These are phyloP conservation scores for Aleurites moluccanus DNA, from an alignment of 441 rosid genomes.

Conservation along the genomic window DNA sequence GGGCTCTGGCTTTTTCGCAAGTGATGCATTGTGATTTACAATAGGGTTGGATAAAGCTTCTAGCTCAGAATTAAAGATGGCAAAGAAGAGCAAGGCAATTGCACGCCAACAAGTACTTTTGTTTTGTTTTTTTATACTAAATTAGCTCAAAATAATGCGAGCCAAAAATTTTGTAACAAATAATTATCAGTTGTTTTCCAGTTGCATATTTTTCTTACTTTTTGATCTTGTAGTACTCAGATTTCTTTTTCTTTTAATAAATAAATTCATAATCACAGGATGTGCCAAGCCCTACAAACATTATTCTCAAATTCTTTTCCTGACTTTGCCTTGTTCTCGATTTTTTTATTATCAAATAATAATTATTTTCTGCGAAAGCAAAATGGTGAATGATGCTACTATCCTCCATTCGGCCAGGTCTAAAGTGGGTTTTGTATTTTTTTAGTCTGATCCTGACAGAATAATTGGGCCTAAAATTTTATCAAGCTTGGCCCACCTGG, in stretches of 20 bases:
- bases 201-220: not conserved
- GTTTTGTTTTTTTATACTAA: not conserved
- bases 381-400: too few relatives aligned
- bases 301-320: too few relatives aligned
- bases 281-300: not conserved
- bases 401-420: too few relatives aligned
- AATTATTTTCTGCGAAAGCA: too few relatives aligned
- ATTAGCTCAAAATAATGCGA: slow-evolving; percentile 7
- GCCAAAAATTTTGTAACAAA: slow-evolving; percentile 8
- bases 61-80: not conserved
- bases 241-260: not conserved
- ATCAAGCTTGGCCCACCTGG: too few relatives aligned
- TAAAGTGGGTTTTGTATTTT: too few relatives aligned
- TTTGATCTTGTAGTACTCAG: not conserved
- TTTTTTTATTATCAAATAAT: too few relatives aligned
- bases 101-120: not conserved
- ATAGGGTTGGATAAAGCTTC: slow-evolving; percentile 8
- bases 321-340: too few relatives aligned
- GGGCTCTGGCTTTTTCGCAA: not conserved
- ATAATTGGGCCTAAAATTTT: too few relatives aligned
- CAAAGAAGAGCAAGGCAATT: not conserved
- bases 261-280: not conserved
- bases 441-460: too few relatives aligned
- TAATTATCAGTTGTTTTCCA: not conserved
- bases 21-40: not conserved